Evolutionary conservation across 495 filamentous ascomycete species (phyloP), one percentile per base, ranked within the genome.

Genomic region (Niebla homalea): DNA sequence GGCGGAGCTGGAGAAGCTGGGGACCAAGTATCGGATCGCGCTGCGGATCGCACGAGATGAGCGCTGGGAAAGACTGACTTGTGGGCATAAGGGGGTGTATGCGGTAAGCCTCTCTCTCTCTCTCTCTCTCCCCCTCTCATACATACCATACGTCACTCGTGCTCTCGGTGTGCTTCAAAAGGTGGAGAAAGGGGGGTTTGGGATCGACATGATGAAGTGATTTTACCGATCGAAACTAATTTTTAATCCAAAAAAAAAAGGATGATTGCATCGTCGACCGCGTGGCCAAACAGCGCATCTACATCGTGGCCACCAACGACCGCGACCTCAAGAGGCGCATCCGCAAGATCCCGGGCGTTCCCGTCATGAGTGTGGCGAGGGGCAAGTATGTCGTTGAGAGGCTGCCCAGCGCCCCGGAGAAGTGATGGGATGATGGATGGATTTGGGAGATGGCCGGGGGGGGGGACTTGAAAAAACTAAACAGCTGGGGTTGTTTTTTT

Each of bases 261-360:
- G 89, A 94, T 73, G 89, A 96, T 55, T 96, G 89, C 60, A 76
- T 97, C 8, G 89, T 96, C 14, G 90, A 96, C 62, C 72, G 89
- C 21, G 79, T 93, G 20, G 76, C 67, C 57, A 84, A 81, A 64
- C 79, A 84, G 57, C 78, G 82, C 57, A 81, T 50, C 38, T 55
- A 54, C 7, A 49, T 60, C 29, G 57, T 56, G 16, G 49, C 53
- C 1, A 60, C 53, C 11, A 62, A 62, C 14, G 59, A 57, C 54
- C 64, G 69, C 46, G 69, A 77, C 51, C 61, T 81, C 23, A 93
- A 92, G 69, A 71, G 87, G 57, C 71, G 89, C 49, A 80, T 96
- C 46, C 70, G 86, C 50, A 89, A 89, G 67, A 77, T 90, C 46
- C 85, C 86, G 10, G 75, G 82, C 53, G 79, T 73, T 4, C 72